Base-by-base conservation (phyloP, 768 basidiomycete species). In the Termitomyces sp. region DNA sequence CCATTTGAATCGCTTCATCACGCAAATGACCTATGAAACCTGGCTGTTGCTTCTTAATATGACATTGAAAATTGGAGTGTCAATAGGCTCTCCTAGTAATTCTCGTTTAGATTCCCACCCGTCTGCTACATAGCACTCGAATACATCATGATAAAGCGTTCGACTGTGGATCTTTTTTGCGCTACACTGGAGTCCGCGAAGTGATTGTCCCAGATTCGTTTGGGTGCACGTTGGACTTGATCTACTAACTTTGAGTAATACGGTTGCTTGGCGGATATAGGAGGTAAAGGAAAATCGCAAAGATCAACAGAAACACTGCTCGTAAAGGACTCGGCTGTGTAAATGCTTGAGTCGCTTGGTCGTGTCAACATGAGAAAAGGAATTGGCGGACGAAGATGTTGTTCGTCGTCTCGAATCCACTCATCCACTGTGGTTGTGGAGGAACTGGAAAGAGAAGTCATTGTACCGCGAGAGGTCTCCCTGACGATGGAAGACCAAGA, bases 281-380 rank as follows among this genome's bases (percentile, higher is more conserved):
- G 79, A 1, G 79, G 78, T 2, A 70, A 60, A 15, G 79, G 79
- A 62, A 82, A 81, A 47, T 77, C 73, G 58, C 72, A 68, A 45
- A 82, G 64, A 56, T 77, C 68, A 20, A 80, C 64, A 0, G 73
- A 73, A n/a, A 65, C 56, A 39, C 68, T 74, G 58, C 74, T 80
- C 5, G 68, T 63, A 25, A 62, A 70, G n/a, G 69, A 75, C 25
- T 57, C 66, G 13, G 75, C 50, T 23, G 71, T 71, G 15, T 58
- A 54, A 11, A 71, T 56, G 48, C 66, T 72, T 18, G 65, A 62
- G 16, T 63, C 66, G 58, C 73, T 75, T 3, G 75, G 72, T 20
- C 67, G 60, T 1, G 75, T 73, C 51, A 75, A 67, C 59, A 73
- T 65, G 7, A 73, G 53, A 23, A 56, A 58, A 33, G 70, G 70